Conservation (phyloP, 345 rosid genomes). For the Laguncularia racemosa region DNA sequence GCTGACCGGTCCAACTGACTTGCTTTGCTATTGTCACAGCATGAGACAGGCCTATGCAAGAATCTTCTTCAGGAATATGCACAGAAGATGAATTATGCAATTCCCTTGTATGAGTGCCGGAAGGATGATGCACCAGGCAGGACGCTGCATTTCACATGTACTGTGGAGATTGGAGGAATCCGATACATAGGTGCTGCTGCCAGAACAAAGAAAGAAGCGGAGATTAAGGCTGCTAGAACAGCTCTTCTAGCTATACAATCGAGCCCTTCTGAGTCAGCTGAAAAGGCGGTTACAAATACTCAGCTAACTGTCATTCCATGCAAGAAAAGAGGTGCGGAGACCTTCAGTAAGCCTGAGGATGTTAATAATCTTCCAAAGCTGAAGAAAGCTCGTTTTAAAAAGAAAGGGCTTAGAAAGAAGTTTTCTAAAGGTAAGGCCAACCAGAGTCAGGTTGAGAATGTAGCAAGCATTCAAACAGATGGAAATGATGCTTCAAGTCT, state of each 20-base stretch:
- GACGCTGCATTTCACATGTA: constrained; percentile 36
- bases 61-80: constrained; percentile 92
- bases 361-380: constrained; percentile 37
- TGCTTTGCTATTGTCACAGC: constrained; percentile 35
- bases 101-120: constrained; percentile 56
- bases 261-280: constrained; percentile 26
- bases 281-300: constrained; percentile 19
- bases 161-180: constrained; percentile 79
- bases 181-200: constrained; percentile 73
- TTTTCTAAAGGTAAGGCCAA: constrained; percentile 2
- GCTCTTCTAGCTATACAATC: constrained; percentile 70
- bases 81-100: constrained; percentile 88
- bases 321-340: constrained; percentile 52
- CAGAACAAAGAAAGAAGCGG: constrained; percentile 72
- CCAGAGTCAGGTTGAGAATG: constrained; percentile 9
- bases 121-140: constrained; percentile 39
- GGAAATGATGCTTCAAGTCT: constrained; percentile 10
- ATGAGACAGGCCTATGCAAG: constrained; percentile 82
- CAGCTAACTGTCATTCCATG: constrained; percentile 68
- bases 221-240: constrained; percentile 89
- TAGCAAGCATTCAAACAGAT: background rate
- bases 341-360: constrained; percentile 21
- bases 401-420: constrained; percentile 26
- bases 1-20: constrained; percentile 3
- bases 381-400: constrained; percentile 51